Evolutionary conservation across 1,139 yeast genomes (phyloP).

Genomic region (Entelexis sorbosivorans): DNA sequence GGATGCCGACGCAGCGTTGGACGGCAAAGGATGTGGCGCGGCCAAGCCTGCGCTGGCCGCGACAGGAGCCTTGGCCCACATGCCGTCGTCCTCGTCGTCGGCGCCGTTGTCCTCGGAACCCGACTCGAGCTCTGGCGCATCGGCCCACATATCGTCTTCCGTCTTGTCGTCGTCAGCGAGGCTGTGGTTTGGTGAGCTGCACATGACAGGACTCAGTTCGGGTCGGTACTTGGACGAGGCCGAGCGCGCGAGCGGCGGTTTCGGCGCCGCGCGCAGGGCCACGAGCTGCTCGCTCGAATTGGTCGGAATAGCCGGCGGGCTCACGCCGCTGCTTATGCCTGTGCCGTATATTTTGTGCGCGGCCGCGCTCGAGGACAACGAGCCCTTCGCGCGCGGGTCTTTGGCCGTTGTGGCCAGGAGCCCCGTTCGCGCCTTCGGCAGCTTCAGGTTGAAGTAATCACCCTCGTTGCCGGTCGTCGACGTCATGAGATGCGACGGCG

Average conservation of each 20-base stretch:
- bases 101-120: constrained; percentile 40
- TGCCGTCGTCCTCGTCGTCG: constrained; percentile 41
- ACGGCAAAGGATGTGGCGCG: not conserved
- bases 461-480: constrained; percentile 15
- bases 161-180: constrained; percentile 41
- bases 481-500: constrained; percentile 26
- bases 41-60: too few species aligned
- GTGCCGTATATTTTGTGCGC: not conserved
- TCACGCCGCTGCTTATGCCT: not conserved
- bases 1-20: not conserved
- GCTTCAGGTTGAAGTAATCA: constrained; percentile 19
- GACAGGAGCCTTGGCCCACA: constrained; percentile 49
- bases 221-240: constrained; percentile 24
- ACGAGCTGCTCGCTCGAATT: constrained; percentile 32
- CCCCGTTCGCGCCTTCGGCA: not conserved
- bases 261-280: constrained; percentile 66
- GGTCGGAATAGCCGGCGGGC: not conserved
- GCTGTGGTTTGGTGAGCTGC: constrained; percentile 5
- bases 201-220: constrained; percentile 23
- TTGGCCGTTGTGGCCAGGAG: not conserved
- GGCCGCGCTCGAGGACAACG: not conserved
- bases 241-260: constrained; percentile 41
- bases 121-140: constrained; percentile 45
- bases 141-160: constrained; percentile 42
- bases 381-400: not conserved